phyloP scores from a whole-genome alignment of 768 basidiomycete species.

The Exsudoporus frostii region DNA sequence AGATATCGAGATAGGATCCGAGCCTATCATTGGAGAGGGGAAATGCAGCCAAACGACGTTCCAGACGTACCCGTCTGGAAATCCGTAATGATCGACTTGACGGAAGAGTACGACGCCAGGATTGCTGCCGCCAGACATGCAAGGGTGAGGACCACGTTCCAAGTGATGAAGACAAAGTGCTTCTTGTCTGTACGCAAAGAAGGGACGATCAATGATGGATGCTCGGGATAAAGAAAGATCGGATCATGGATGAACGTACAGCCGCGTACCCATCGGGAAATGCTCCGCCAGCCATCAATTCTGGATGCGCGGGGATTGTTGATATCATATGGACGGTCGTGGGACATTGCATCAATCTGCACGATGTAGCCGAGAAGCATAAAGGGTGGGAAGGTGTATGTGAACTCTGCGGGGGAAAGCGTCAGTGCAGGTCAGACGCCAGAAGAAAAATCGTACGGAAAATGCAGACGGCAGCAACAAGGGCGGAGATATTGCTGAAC shows the following conservation, averaged over 20 bases:
- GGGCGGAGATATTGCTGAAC: conserved; percentile 49
- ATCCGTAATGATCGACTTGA: conserved; percentile 40
- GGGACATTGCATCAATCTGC: conserved; percentile 26
- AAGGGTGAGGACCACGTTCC: conserved; percentile 46
- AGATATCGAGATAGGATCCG: neutral
- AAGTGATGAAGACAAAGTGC: conserved; percentile 46
- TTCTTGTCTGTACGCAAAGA: conserved; percentile 14
- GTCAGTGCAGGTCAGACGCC: conserved; percentile 39
- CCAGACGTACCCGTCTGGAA: conserved; percentile 40
- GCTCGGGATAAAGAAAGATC: neutral
- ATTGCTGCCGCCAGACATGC: conserved; percentile 48
- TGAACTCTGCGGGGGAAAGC: conserved; percentile 29
- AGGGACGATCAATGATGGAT: neutral
- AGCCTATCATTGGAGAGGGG: conserved; percentile 31
- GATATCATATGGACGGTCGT: conserved; percentile 26
- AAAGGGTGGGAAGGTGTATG: conserved; percentile 41
- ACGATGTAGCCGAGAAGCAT: conserved; percentile 32
- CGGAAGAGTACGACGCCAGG: conserved; percentile 44
- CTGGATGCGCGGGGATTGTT: conserved; percentile 24
- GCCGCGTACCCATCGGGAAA: conserved; percentile 31
- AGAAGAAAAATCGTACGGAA: conserved; percentile 37
- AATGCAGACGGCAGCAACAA: conserved; percentile 58
- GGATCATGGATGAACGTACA: conserved; percentile 15
- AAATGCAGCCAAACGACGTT: conserved; percentile 53
- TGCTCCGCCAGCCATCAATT: conserved; percentile 28